Evolutionary conservation across 2,329 filamentous ascomycete genomes (phyloP).

Genomic region (Cryphonectria parasitica): DNA sequence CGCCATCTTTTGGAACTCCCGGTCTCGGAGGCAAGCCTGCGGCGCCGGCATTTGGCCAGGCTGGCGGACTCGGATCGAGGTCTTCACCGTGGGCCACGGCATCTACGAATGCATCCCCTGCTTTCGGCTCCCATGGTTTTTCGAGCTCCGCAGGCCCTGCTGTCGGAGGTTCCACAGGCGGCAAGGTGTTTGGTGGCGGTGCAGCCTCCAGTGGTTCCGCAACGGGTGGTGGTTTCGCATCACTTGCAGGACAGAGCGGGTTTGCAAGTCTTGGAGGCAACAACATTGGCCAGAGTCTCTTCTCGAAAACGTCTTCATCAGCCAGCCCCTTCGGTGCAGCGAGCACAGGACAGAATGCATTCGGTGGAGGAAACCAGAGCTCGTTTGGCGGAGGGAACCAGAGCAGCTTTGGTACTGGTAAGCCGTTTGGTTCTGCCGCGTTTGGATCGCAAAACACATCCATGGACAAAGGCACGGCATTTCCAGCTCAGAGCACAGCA

Average conservation of each 20-base stretch:
- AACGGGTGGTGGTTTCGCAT: slow-evolving; percentile 52
- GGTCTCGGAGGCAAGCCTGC: slow-evolving; percentile 39
- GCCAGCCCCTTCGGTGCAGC: slow-evolving; percentile 39
- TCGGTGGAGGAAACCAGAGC: slow-evolving; percentile 16
- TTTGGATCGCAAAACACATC: slow-evolving; percentile 37
- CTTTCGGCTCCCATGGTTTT: slow-evolving; percentile 61
- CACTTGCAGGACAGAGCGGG: slow-evolving; percentile 58
- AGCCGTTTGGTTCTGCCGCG: slow-evolving; percentile 28
- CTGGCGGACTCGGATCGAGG: slow-evolving; percentile 49
- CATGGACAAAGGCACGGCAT: slow-evolving; percentile 44
- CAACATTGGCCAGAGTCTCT: slow-evolving; percentile 42
- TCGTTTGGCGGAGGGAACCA: slow-evolving; percentile 20
- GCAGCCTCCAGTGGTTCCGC: slow-evolving; percentile 33
- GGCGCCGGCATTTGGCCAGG: slow-evolving; percentile 55
- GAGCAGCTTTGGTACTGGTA: slow-evolving; percentile 20
- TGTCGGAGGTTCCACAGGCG: slow-evolving; percentile 37
- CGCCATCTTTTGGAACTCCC: slow-evolving; percentile 37
- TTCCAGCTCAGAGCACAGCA: slow-evolving; percentile 46
- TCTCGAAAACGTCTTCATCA: slow-evolving; percentile 44
- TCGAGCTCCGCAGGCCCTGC: slow-evolving; percentile 42
- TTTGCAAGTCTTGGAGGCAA: slow-evolving; percentile 55
- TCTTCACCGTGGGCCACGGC: slow-evolving; percentile 58
- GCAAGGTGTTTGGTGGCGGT: slow-evolving; percentile 45
- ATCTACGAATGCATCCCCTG: slow-evolving; percentile 43
- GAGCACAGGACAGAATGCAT: slow-evolving; percentile 25